phyloP scores from a whole-genome alignment of 805 yeast genomes.

The Pichia pseudocactophila region DNA sequence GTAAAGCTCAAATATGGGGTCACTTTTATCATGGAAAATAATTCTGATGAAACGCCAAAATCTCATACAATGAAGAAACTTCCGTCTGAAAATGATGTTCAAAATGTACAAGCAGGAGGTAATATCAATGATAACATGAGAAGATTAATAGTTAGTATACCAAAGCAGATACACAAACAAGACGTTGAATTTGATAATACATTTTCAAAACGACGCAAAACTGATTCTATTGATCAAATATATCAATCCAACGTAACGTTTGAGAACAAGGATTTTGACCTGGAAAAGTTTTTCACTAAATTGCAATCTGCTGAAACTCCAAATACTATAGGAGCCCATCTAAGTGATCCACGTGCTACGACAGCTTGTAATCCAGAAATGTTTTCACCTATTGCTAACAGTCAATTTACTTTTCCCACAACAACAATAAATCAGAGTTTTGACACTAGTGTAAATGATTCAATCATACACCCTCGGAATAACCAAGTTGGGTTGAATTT shows the following conservation, averaged over 20 bases:
- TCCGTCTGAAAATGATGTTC: slow-evolving; percentile 24
- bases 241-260: not conserved
- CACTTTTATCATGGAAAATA: slow-evolving; percentile 20
- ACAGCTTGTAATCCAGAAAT: too few species aligned
- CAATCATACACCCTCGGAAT: too few species aligned
- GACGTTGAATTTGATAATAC: not conserved
- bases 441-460: too few species aligned
- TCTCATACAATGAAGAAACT: slow-evolving; percentile 19
- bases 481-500: too few species aligned
- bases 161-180: slow-evolving; percentile 13
- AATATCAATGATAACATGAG: slow-evolving; percentile 33
- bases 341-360: too few species aligned
- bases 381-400: too few species aligned
- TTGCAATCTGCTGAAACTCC: slow-evolving; percentile 30
- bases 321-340: too few species aligned
- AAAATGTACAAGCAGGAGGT: slow-evolving; percentile 27
- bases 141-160: slow-evolving; percentile 30
- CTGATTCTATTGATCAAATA: not conserved
- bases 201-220: not conserved
- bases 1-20: slow-evolving; percentile 41
- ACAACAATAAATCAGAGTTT: too few species aligned
- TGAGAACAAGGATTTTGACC: slow-evolving; percentile 21
- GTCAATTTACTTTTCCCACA: too few species aligned
- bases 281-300: slow-evolving; percentile 42
- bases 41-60: slow-evolving; percentile 11